Evolutionary conservation across 1,284 basidiomycete species (phyloP), one percentile per base, ranked within the genome.

Genomic region (Tranzscheliella williamsii): DNA sequence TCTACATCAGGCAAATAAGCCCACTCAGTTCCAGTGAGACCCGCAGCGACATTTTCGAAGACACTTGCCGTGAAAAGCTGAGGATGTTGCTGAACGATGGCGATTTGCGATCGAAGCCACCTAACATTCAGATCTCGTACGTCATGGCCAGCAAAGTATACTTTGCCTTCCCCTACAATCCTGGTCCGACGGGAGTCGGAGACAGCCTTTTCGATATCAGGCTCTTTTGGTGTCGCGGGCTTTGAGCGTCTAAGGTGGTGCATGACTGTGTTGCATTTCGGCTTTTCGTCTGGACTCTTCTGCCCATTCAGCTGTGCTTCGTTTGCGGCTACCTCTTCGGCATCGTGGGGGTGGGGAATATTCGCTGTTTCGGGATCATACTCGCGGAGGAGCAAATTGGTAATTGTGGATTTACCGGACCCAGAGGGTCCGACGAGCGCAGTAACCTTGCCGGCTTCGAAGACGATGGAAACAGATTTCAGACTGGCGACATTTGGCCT

Each of bases 41-140:
- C 75, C 4, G 70, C 66, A 4, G 73, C 72, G 13, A 77, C 73
- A 32, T 77, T 77, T 26, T 75, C 73, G 30, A 73, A 72, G 23
- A 77, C 55, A 16, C 64, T 62, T 2, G 69, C 75, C 17, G 70
- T 69, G 35, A 76, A 75, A 18, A 77, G 52, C 40, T 75, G 72
- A 5, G 80, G 80, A 29, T 80, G 76, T 48, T 81, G 80, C 6
- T 76, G 72, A n/a, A 81, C 79, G 11, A 80, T 76, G 17, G 79
- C 77, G 34, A 81, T 72, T 44, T 80, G 79, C 11, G 76, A 78
- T 9, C 80, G 73, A 15, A 81, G 65, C 75, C 79, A 81, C 15
- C 70, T 63, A n/a, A 79, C 51, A 42, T 80, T 80, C 49, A 79
- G 60, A 9, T 74, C 63, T 27, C 76, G 67, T 16, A 80, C 36